Evolutionary conservation across 495 filamentous ascomycete genomes (phyloP).

Genomic region (Thermochaetoides thermophila): DNA sequence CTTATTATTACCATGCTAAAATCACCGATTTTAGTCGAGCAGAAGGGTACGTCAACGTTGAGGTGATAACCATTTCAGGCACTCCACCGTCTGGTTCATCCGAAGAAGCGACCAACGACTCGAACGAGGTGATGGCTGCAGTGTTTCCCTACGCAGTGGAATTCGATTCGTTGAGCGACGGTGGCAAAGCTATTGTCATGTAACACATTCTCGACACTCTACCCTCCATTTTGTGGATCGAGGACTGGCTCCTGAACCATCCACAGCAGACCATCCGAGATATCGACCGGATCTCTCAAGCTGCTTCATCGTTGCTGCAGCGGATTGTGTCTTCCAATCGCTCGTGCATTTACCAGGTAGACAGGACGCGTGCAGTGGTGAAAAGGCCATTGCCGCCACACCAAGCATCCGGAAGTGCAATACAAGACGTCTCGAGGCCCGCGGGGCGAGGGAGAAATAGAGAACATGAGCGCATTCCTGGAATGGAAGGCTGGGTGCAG

Average conservation of each 20-base stretch:
- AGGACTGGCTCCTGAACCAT: conserved; percentile 35
- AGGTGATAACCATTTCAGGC: no score
- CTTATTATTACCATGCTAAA: no score
- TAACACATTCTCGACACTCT: conserved; percentile 49
- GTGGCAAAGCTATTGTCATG: conserved; percentile 39
- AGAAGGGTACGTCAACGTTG: no score
- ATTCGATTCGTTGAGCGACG: conserved; percentile 18
- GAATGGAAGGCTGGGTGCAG: conserved; percentile 57
- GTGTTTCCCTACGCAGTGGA: conserved; percentile 19
- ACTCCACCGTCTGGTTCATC: not conserved
- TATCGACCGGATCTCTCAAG: conserved; percentile 52
- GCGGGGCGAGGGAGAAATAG: conserved; percentile 6
- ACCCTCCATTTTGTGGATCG: conserved; percentile 52
- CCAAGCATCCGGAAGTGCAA: not conserved
- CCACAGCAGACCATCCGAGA: conserved; percentile 31
- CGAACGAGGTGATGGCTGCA: conserved; percentile 29
- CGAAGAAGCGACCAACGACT: conserved; percentile 23
- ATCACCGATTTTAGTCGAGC: no score
- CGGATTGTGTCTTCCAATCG: conserved; percentile 91
- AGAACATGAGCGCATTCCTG: conserved; percentile 40
- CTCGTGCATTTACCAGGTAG: conserved; percentile 61
- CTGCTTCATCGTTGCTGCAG: conserved; percentile 53
- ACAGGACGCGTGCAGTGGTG: conserved; percentile 2
- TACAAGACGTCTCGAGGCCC: not conserved
- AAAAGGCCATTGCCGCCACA: not conserved